phyloP scores from a whole-genome alignment of 1,284 basidiomycete genomes.

The Cryptococcus amylolentus region DNA sequence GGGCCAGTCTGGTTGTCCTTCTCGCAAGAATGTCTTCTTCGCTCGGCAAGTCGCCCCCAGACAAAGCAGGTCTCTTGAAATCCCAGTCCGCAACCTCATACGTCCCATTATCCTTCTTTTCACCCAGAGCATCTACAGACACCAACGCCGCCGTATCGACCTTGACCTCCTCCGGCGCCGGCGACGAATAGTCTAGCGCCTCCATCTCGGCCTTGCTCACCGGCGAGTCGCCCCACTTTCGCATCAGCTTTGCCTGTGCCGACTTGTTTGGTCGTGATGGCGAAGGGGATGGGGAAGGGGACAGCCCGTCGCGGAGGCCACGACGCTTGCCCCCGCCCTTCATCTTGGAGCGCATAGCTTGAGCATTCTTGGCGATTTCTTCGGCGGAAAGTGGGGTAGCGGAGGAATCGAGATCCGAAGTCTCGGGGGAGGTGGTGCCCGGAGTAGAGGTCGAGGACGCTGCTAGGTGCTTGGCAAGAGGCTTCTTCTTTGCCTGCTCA shows the following conservation, averaged over 20 bases:
- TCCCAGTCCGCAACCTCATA: conserved; percentile 97
- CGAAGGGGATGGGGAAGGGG: conserved; percentile 29
- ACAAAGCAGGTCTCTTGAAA: conserved; percentile 48
- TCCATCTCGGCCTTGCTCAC: conserved; percentile 81
- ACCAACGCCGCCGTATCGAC: conserved; percentile 18
- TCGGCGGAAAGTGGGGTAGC: conserved; percentile 56
- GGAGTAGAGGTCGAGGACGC: too few species aligned
- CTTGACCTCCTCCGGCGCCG: conserved; percentile 50
- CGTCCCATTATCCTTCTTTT: conserved; percentile 71
- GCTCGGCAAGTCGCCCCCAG: conserved; percentile 51
- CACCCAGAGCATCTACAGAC: conserved; percentile 54
- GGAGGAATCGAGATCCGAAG: conserved; percentile 20
- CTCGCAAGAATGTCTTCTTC: conserved; percentile 46
- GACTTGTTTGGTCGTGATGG: conserved; percentile 35
- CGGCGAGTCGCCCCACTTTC: conserved; percentile 85
- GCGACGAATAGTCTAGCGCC: conserved; percentile 70
- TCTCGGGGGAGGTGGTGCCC: conserved; percentile 32
- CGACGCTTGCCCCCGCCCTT: conserved; percentile 51
- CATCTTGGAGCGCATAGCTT: conserved; percentile 79
- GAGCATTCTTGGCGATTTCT: conserved; percentile 86
- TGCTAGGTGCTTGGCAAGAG: too few species aligned
- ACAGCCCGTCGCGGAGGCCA: conserved; percentile 51
- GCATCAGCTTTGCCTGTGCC: conserved; percentile 67
- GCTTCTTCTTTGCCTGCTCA: neutral
- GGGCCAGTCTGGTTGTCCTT: conserved; percentile 33